Percentiles rank a stretch among this genome's conserved stretches.
These are phyloP conservation scores for Xerocomellus amylosporus DNA, from an alignment of 768 basidiomycete species.

Conservation along the genomic window DNA sequence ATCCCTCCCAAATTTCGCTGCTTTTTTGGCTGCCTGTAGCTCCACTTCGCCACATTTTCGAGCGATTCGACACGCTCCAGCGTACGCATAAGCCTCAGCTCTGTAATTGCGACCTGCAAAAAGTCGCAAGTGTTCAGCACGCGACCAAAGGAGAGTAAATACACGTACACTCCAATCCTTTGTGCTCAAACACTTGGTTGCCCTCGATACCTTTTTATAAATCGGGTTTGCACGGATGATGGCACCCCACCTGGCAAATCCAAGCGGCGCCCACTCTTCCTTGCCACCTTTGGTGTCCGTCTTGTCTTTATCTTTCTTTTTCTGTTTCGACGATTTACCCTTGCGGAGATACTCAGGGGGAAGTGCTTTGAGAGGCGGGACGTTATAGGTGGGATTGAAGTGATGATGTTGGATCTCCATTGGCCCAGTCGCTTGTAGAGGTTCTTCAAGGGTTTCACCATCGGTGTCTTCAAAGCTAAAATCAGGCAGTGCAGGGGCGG, in stretches of 20 bases:
- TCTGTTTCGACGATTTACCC: constrained; percentile 45
- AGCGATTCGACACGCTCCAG: constrained; percentile 83
- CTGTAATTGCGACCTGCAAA: constrained; percentile 69
- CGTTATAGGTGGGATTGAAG: constrained; percentile 46
- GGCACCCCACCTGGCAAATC: constrained; percentile 70
- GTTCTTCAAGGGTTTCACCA: constrained; percentile 21
- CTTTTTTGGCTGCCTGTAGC: constrained; percentile 93
- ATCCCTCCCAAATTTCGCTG: constrained; percentile 75
- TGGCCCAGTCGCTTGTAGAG: constrained; percentile 9
- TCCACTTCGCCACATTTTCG: constrained; percentile 81
- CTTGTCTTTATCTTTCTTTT: constrained; percentile 53
- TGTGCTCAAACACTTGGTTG: constrained; percentile 75
- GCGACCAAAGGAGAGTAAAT: not conserved
- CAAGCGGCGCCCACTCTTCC: constrained; percentile 65
- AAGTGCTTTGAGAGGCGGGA: constrained; percentile 54
- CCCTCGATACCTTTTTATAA: constrained; percentile 62
- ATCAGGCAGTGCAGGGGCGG: constrained; percentile 28
- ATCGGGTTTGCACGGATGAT: constrained; percentile 75
- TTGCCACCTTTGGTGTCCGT: constrained; percentile 49
- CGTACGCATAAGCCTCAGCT: constrained; percentile 73
- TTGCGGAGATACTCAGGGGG: constrained; percentile 55
- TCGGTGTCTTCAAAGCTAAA: constrained; percentile 36
- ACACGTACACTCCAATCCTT: constrained; percentile 78
- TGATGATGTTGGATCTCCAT: constrained; percentile 32
- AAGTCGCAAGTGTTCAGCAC: not conserved